These are phyloP conservation scores for Metschnikowia baotianmanensis DNA, from an alignment of 805 yeast species.

Conservation along the genomic window DNA sequence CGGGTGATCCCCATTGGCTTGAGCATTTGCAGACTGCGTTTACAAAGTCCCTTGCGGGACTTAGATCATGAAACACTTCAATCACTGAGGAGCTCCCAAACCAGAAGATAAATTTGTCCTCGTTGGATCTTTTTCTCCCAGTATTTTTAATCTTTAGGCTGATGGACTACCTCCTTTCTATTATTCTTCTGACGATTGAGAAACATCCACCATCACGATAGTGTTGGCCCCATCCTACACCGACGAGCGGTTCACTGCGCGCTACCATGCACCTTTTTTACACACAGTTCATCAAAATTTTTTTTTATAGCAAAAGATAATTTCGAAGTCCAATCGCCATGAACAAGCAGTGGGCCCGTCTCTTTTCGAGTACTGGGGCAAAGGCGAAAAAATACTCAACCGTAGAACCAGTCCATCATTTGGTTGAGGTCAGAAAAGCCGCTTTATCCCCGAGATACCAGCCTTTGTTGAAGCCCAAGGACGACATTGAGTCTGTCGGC, in stretches of 20 bases:
- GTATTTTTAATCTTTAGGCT: too few species aligned
- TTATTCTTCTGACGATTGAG: too few species aligned
- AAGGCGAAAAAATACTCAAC: conserved; percentile 52
- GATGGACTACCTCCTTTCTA: too few species aligned
- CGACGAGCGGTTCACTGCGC: conserved; percentile 8
- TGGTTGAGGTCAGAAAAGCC: conserved; percentile 70
- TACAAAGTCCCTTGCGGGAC: too few species aligned
- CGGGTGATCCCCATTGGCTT: too few species aligned
- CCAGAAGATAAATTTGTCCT: too few species aligned
- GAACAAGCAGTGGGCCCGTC: conserved; percentile 28
- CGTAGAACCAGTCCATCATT: conserved; percentile 90
- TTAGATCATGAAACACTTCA: too few species aligned
- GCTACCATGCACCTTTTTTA: conserved; percentile 2
- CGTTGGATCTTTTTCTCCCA: too few species aligned
- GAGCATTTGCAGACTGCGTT: too few species aligned
- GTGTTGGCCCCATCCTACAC: conserved; percentile 4
- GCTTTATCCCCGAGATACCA: conserved; percentile 73
- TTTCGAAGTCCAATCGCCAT: conserved; percentile 9
- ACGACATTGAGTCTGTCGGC: conserved; percentile 76
- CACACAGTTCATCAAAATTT: conserved; percentile 12
- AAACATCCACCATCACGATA: too few species aligned
- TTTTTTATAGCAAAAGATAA: conserved; percentile 11
- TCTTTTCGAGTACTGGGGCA: conserved; percentile 46
- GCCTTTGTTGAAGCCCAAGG: conserved; percentile 60
- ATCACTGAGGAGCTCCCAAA: too few species aligned